A percentile compares a stretch with the other conserved stretches of the same genome.
Evolutionary conservation across 768 basidiomycete genomes (phyloP).

Genomic region (Suillus weaverae): DNA sequence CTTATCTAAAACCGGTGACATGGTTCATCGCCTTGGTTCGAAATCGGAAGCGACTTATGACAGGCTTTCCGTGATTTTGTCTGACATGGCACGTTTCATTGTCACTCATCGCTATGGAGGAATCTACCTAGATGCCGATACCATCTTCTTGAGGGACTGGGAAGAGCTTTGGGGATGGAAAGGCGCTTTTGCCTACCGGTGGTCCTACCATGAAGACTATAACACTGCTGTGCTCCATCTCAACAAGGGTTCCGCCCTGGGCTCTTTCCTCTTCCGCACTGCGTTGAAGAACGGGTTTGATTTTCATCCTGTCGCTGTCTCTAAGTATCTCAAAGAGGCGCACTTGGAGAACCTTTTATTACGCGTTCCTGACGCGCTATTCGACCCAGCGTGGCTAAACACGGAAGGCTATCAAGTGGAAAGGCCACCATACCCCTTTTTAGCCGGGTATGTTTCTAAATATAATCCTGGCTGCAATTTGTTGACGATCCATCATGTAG

Average conservation of each 20-base stretch:
- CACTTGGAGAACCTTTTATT: slow-evolving; percentile 73
- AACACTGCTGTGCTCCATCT: slow-evolving; percentile 91
- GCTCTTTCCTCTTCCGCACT: slow-evolving; percentile 88
- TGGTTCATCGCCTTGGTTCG: slow-evolving; percentile 52
- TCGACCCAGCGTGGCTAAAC: slow-evolving; percentile 94
- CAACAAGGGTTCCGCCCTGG: slow-evolving; percentile 86
- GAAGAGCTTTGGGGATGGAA: slow-evolving; percentile 96
- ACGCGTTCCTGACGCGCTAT: slow-evolving; percentile 86
- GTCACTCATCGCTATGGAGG: slow-evolving; percentile 93
- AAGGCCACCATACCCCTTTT: slow-evolving; percentile 90
- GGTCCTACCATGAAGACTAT: slow-evolving; percentile 90
- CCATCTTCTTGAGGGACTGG: slow-evolving; percentile 91
- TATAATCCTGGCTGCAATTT: slow-evolving; percentile 2
- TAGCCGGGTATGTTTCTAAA: slow-evolving; percentile 61
- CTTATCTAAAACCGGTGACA: slow-evolving; percentile 2
- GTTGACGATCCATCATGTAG: slow-evolving; percentile 36
- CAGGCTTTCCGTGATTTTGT: slow-evolving; percentile 86
- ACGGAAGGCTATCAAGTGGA: slow-evolving; percentile 88
- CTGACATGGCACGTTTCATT: slow-evolving; percentile 96
- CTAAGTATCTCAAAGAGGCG: slow-evolving; percentile 81
- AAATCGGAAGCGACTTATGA: slow-evolving; percentile 64
- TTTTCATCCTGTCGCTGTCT: slow-evolving; percentile 94
- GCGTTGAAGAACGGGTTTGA: slow-evolving; percentile 89
- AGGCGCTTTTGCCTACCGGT: slow-evolving; percentile 92
- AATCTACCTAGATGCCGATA: slow-evolving; percentile 93